Base-by-base conservation (phyloP, 1,284 basidiomycete genomes). In the Melampsora americana region DNA sequence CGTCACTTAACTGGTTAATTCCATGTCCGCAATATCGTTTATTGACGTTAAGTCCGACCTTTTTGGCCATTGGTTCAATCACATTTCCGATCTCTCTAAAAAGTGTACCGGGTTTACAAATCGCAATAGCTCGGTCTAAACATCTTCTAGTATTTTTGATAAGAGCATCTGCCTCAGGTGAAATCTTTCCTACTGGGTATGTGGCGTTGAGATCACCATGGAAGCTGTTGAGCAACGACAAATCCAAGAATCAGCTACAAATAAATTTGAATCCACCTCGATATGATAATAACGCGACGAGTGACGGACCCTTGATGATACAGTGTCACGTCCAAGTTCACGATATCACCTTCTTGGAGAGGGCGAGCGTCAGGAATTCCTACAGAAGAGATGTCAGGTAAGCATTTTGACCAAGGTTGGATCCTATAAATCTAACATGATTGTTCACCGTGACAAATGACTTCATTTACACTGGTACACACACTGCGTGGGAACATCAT, bases 381-480 rank as follows among this genome's bases (percentile, higher is more conserved):
- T 82, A 81, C 42, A 18, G 0, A 14, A 32, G 23, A 44, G 14
- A 50, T 60, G 18, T 16, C n/a, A 11, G 5, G 23, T 30, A 44
- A 12, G 7, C 28, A 28, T 56, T 56, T 23, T 23, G n/a, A 28
- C 7, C 28, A 23, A 56, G 9, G 20, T 23, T 56, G 7, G n/a
- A 20, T 44, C 11, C 42, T 44, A 77, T 44, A 80, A 78, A 11
- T 78, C 79, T 53, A 0, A 9, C 32, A 32, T 14, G 23, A 14
- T 16, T 11, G 59, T 77, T 61, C 42, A 79, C 83, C 83, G 83
- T 99, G 96, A 83, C 96, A 99, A 81, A 99, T 95, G 75, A 90
- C 90, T 84, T 99, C 96, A 84, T 99, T 99, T 59, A 99, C 85
- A 35, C 84, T 92, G 89, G 91, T 95, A 90, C 96, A 99, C 65